Conservation (phyloP, 1,284 basidiomycete species). For the Fereydounia khargensis region DNA sequence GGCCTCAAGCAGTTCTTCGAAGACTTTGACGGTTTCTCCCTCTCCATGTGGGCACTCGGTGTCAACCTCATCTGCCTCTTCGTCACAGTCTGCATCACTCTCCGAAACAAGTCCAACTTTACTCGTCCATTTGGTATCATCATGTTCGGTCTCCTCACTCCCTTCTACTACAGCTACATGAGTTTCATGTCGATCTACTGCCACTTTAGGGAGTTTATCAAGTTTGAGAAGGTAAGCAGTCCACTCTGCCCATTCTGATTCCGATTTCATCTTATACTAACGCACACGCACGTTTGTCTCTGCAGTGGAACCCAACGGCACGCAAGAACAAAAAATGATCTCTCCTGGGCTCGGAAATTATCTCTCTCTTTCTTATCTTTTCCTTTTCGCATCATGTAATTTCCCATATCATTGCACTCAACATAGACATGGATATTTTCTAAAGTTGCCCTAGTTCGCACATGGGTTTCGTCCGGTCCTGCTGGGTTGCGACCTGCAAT, state of each 20-base stretch:
- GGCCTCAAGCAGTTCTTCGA: conserved; percentile 28
- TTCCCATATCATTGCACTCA: too few species aligned
- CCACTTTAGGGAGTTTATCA: conserved; percentile 46
- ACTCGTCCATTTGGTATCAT: conserved; percentile 35
- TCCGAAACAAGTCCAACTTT: conserved; percentile 42
- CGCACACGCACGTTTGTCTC: too few species aligned
- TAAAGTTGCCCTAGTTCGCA: too few species aligned
- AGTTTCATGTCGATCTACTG: conserved; percentile 41
- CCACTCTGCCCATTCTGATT: too few species aligned
- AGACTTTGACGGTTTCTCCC: conserved; percentile 31
- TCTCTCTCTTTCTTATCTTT: too few species aligned
- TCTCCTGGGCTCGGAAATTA: too few species aligned
- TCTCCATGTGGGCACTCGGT: conserved; percentile 32
- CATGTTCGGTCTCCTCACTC: conserved; percentile 25
- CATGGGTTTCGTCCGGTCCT: too few species aligned
- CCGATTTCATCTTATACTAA: too few species aligned
- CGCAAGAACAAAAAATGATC: conserved; percentile 24
- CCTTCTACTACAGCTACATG: conserved; percentile 38
- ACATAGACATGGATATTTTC: too few species aligned
- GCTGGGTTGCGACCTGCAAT: too few species aligned
- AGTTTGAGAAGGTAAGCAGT: conserved; percentile 48
- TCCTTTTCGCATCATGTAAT: too few species aligned
- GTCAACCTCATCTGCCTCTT: conserved; percentile 40
- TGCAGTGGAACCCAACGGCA: conserved; percentile 36
- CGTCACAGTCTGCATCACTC: conserved; percentile 35